A percentile compares a stretch with the other conserved stretches of the same genome.
These are phyloP conservation scores for Saturnispora halmiae DNA, from an alignment of 805 yeast genomes.

Conservation along the genomic window DNA sequence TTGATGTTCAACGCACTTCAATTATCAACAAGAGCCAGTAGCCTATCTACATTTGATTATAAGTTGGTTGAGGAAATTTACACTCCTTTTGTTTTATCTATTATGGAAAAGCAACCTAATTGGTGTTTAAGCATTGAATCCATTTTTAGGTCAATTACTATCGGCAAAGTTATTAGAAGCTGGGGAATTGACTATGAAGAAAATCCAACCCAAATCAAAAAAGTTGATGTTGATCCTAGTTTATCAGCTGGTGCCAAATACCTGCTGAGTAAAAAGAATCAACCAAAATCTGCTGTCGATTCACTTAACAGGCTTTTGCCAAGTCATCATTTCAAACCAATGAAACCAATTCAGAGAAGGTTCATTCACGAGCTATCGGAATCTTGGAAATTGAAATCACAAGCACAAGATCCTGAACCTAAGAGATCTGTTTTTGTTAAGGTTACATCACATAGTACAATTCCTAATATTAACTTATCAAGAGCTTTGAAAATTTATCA, in stretches of 20 bases:
- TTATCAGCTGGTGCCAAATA: slow-evolving; percentile 7
- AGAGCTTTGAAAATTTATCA: slow-evolving; percentile 34
- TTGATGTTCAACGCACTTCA: slow-evolving; percentile 56
- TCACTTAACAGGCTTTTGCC: slow-evolving; percentile 30
- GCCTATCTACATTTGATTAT: slow-evolving; percentile 19
- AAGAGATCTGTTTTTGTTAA: slow-evolving; percentile 60
- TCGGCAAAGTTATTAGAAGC: slow-evolving; percentile 7
- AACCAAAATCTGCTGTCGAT: slow-evolving; percentile 5
- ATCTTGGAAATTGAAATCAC: slow-evolving; percentile 49
- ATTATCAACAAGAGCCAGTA: slow-evolving; percentile 12
- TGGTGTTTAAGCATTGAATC: slow-evolving; percentile 67
- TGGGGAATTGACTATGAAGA: slow-evolving; percentile 9
- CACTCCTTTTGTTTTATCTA: slow-evolving; percentile 36
- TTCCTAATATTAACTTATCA: slow-evolving; percentile 40
- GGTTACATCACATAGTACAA: slow-evolving; percentile 23
- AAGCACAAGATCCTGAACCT: slow-evolving; percentile 79
- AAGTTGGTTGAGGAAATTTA: slow-evolving; percentile 31
- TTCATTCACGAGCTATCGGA: slow-evolving; percentile 64
- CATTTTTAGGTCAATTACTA: slow-evolving; percentile 28
- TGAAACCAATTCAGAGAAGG: slow-evolving; percentile 58
- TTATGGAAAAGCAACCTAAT: slow-evolving; percentile 44
- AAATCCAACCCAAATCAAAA: neutral
- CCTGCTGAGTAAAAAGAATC: slow-evolving; percentile 1
- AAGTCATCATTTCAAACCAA: slow-evolving; percentile 58
- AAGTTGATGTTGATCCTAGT: neutral